Conservation (phyloP, 2,329 filamentous ascomycete genomes). For the Sarocladium kiliense region DNA sequence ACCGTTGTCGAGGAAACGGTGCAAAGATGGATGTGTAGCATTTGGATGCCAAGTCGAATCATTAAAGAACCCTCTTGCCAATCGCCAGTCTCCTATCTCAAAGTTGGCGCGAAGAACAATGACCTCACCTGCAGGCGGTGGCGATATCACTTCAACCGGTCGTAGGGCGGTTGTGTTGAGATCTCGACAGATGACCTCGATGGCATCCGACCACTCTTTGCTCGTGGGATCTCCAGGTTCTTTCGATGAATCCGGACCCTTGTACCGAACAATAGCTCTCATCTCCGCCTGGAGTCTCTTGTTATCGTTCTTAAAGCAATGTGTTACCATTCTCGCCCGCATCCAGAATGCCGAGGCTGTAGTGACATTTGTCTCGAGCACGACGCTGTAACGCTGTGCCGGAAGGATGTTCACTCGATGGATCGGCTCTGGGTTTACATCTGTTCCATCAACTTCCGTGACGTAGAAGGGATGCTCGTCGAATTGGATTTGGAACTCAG, state of each 20-base stretch:
- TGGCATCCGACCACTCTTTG: constrained; percentile 43
- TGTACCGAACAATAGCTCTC: constrained; percentile 26
- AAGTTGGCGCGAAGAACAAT: constrained; percentile 47
- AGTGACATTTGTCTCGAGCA: constrained; percentile 56
- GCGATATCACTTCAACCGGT: constrained; percentile 27
- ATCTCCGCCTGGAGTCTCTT: constrained; percentile 23
- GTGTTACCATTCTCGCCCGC: constrained; percentile 43
- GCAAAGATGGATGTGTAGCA: constrained; percentile 27
- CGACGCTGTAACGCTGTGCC: constrained; percentile 65
- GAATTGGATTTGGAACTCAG: constrained; percentile 66
- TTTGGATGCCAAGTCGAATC: constrained; percentile 41
- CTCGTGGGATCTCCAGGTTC: constrained; percentile 26
- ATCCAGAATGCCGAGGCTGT: constrained; percentile 30
- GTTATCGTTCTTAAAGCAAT: constrained; percentile 31
- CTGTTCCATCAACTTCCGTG: constrained; percentile 50
- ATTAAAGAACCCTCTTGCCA: constrained; percentile 52
- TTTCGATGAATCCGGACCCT: not conserved
- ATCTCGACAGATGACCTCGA: constrained; percentile 45
- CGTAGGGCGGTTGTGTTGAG: constrained; percentile 44
- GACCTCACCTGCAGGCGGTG: constrained; percentile 33
- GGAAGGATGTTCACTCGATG: constrained; percentile 61
- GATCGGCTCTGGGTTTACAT: constrained; percentile 54
- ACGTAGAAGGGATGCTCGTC: constrained; percentile 61
- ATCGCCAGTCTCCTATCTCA: constrained; percentile 47
- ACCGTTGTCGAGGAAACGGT: constrained; percentile 26